Evolutionary conservation across 2,329 filamentous ascomycete genomes (phyloP).

Genomic region (Claviceps paspali): DNA sequence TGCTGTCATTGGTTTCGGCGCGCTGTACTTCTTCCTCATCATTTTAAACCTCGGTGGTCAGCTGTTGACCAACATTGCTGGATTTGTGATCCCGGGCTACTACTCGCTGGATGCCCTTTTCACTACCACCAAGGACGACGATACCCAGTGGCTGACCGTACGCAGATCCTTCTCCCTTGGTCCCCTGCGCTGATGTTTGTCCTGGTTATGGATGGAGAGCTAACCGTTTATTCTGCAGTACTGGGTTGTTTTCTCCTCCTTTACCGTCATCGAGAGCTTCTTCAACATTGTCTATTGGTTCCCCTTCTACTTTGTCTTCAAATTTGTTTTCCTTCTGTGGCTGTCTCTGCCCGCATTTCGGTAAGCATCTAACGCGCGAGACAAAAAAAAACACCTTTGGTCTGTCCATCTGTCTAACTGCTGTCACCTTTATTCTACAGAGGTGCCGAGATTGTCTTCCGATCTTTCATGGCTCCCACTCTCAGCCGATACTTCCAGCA

Average conservation of each 20-base stretch:
- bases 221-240: slow-evolving; percentile 36
- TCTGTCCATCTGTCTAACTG: background rate
- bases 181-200: background rate
- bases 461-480: slow-evolving; percentile 82
- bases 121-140: slow-evolving; percentile 53
- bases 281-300: slow-evolving; percentile 85
- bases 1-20: slow-evolving; percentile 57
- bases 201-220: background rate
- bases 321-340: slow-evolving; percentile 95
- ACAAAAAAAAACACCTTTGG: background rate
- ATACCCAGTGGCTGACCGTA: slow-evolving; percentile 69
- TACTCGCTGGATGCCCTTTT: slow-evolving; percentile 72
- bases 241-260: slow-evolving; percentile 74
- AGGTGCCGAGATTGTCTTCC: slow-evolving; percentile 92
- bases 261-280: slow-evolving; percentile 71
- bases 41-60: slow-evolving; percentile 86
- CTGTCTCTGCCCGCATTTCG: slow-evolving; percentile 87
- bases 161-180: slow-evolving; percentile 15
- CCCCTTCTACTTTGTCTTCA: slow-evolving; percentile 99
- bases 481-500: slow-evolving; percentile 79
- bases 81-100: slow-evolving; percentile 70
- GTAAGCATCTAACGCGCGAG: slow-evolving; percentile 37
- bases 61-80: slow-evolving; percentile 74
- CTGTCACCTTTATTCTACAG: slow-evolving; percentile 30
- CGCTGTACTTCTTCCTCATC: slow-evolving; percentile 80